A percentile compares a stretch with the other conserved stretches of the same genome.
These are phyloP conservation scores for Coemansia sp. DNA, from an alignment of 192 early-diverging fungal genomes.

Conservation along the genomic window DNA sequence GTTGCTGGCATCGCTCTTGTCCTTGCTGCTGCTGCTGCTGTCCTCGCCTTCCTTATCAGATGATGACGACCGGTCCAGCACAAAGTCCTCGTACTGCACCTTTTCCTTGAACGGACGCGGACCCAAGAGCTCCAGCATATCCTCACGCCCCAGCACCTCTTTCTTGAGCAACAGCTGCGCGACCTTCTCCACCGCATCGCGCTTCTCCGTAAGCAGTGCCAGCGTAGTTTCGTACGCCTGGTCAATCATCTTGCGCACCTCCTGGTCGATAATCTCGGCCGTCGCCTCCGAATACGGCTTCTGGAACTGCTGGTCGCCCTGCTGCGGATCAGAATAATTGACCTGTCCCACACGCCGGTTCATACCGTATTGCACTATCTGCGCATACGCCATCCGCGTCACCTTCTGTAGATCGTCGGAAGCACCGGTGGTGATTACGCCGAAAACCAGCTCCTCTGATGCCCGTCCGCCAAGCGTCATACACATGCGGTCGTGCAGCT, in stretches of 20 bases:
- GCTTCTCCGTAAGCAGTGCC: slow-evolving; percentile 82
- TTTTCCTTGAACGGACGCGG: slow-evolving; percentile 79
- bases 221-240: slow-evolving; percentile 83
- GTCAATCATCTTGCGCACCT: slow-evolving; percentile 83
- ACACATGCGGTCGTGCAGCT: slow-evolving; percentile 90
- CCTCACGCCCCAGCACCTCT: slow-evolving; percentile 95
- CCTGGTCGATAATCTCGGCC: slow-evolving; percentile 90
- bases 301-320: slow-evolving; percentile 75
- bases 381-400: slow-evolving; percentile 95
- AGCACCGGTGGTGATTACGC: slow-evolving; percentile 92
- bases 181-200: slow-evolving; percentile 86
- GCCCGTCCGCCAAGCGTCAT: slow-evolving; percentile 87
- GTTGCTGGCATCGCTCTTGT: slow-evolving; percentile 1
- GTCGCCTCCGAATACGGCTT: slow-evolving; percentile 98
- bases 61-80: slow-evolving; percentile 50
- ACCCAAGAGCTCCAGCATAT: slow-evolving; percentile 91
- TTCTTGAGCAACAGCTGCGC: slow-evolving; percentile 91
- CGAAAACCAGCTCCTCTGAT: slow-evolving; percentile 92
- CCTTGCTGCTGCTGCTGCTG: background rate
- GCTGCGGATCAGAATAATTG: slow-evolving; percentile 72
- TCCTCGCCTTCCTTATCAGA: slow-evolving; percentile 8
- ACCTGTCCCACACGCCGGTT: slow-evolving; percentile 84
- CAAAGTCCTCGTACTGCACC: slow-evolving; percentile 70
- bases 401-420: slow-evolving; percentile 98
- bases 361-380: slow-evolving; percentile 96